Conservation (phyloP, 441 rosid genomes). For the Raphanus hybrid region DNA sequence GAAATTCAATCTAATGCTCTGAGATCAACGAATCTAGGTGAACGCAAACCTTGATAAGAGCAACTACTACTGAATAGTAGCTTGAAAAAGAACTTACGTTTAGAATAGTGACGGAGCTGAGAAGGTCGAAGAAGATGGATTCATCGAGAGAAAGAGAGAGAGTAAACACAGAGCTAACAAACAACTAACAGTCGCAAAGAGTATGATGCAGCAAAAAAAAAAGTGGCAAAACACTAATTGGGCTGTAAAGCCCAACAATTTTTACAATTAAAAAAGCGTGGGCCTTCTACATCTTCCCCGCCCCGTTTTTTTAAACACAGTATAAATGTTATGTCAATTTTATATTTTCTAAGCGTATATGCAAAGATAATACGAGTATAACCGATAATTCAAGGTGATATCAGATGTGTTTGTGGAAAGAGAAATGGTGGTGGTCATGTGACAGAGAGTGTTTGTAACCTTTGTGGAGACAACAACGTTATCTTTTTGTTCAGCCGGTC, state of each 20-base stretch:
- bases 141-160: neutral
- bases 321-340: too few relatives aligned
- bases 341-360: neutral
- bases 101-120: neutral
- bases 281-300: neutral
- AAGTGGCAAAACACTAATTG: neutral
- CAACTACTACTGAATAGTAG: neutral
- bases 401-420: neutral
- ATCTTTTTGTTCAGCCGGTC: slow-evolving; percentile 35
- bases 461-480: slow-evolving; percentile 44
- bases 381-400: neutral
- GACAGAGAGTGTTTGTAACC: slow-evolving; percentile 38
- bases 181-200: neutral
- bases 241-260: slow-evolving; percentile 30
- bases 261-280: neutral
- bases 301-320: neutral
- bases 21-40: neutral
- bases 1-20: neutral
- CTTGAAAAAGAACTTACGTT: neutral
- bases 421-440: slow-evolving; percentile 37
- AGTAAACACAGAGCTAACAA: neutral
- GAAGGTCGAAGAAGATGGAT: neutral
- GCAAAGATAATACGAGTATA: neutral
- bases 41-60: neutral
- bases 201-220: neutral